Base-by-base conservation (phyloP, 2,329 filamentous ascomycete species). In the Arthroderma sp. region DNA sequence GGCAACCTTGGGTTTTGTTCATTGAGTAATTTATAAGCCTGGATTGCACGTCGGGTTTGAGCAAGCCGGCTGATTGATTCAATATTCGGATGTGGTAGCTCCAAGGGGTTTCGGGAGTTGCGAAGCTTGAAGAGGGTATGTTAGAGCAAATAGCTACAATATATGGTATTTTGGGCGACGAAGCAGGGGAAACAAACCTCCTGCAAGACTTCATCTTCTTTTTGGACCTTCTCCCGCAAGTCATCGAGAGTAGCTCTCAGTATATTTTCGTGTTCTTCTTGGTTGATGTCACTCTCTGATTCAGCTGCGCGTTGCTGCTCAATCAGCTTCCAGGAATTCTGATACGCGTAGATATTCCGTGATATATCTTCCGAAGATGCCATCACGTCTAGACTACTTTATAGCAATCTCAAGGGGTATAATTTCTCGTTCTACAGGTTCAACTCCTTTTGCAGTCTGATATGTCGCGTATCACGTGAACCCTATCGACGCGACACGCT, bases 211-310 rank as follows among this genome's bases (percentile, higher is more conserved):
- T 62, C 58, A 50, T 71, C 67, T 54, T 73, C 70, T 49, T 63
- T 62, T 44, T 44, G 60, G 37, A 74, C 65, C 55, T 65, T 69
- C 44, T 64, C 62, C 57, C 83, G 77, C 1, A 89, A 73, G 56
- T 82, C 78, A 50, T 71, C 73, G 38, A 88, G 56, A 1, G 83
- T 86, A 44, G 75, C 72, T 46, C 85, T 75, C 38, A 89, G 66
- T 29, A 54, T 59, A 36, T 51, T 54, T 22, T 60, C 57, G 50
- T 66, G 66, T 10, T 53, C 52, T 44, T 61, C 57, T 30, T 63
- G 48, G 40, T 55, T 52, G 11, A 56, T 53, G 29, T 53, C 43
- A 38, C 52, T 58, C 6, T 59, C 49, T 40, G 53, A 55, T 22
- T 62, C 54, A 30, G 55, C 45, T 9, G 50, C 50, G 39, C 59